Percentiles rank a stretch among this genome's conserved stretches.
Evolutionary conservation across 2,329 filamentous ascomycete genomes (phyloP).

Genomic region (Sclerotinia borealis): DNA sequence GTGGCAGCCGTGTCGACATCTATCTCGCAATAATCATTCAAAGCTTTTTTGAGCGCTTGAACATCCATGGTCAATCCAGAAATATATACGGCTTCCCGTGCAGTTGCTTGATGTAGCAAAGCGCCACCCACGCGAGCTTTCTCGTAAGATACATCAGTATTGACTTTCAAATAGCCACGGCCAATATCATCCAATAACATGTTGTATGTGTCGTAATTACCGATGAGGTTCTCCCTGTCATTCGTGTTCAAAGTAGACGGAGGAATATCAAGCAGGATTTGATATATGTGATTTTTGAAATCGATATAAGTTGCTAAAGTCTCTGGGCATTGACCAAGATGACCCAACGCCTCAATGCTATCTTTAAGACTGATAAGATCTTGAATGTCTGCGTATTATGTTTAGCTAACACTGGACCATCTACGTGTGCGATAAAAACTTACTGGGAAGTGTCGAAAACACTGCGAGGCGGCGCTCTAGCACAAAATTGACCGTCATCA

Average conservation of each 20-base stretch:
- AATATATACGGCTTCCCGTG: constrained; percentile 14
- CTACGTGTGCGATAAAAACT: constrained; percentile 19
- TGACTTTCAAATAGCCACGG: constrained; percentile 1
- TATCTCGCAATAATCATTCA: neutral
- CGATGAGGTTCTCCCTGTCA: neutral
- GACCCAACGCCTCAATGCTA: neutral
- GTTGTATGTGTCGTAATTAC: neutral
- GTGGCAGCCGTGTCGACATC: constrained; percentile 13
- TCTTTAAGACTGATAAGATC: constrained; percentile 4
- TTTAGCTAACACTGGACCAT: neutral
- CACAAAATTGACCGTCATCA: constrained; percentile 51
- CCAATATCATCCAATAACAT: neutral
- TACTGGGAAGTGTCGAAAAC: constrained; percentile 39
- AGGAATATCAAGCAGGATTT: constrained; percentile 1
- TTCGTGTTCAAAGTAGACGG: neutral
- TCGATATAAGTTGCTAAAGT: constrained; percentile 33
- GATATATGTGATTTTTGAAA: constrained; percentile 28
- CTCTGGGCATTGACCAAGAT: neutral
- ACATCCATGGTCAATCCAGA: constrained; percentile 10
- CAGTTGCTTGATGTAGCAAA: constrained; percentile 12
- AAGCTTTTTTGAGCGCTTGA: constrained; percentile 1
- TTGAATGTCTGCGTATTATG: neutral
- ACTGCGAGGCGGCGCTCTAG: constrained; percentile 48
- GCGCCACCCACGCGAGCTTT: neutral
- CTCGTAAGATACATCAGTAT: neutral